Conservation (phyloP, 2,329 filamentous ascomycete species). For the Claviceps paspali region DNA sequence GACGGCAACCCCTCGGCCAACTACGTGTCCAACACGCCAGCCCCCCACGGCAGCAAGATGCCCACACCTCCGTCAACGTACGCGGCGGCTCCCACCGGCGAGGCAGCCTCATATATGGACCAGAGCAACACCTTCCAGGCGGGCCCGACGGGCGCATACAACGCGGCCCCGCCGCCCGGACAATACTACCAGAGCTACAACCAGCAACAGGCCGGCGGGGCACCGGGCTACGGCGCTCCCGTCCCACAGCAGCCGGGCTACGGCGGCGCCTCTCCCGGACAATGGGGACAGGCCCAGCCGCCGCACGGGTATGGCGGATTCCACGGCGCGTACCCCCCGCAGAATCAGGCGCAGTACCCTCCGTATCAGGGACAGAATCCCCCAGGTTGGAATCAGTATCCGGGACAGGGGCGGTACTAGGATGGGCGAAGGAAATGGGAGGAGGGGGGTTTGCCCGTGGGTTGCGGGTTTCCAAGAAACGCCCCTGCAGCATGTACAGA, state of each 20-base stretch:
- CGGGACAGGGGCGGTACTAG: constrained; percentile 15
- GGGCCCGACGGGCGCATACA: constrained; percentile 12
- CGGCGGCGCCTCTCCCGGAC: constrained; percentile 9
- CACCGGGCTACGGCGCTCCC: constrained; percentile 9
- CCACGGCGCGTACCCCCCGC: constrained; percentile 12
- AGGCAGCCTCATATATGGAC: constrained; percentile 17
- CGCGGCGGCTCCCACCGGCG: constrained; percentile 15
- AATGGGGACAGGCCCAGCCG: constrained; percentile 8
- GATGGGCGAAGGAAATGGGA: too few relatives aligned
- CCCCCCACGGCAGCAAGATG: constrained; percentile 16
- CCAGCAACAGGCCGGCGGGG: constrained; percentile 7
- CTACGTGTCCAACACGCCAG: constrained; percentile 25
- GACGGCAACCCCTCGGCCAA: constrained; percentile 24
- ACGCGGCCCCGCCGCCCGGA: constrained; percentile 18
- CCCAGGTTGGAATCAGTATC: constrained; percentile 20
- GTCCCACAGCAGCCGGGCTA: constrained; percentile 9
- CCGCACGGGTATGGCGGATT: constrained; percentile 9
- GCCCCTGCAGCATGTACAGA: too few relatives aligned
- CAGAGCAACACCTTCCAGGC: constrained; percentile 9
- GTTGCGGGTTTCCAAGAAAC: too few relatives aligned
- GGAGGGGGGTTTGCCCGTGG: too few relatives aligned
- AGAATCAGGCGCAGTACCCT: constrained; percentile 11
- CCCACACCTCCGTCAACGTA: constrained; percentile 19
- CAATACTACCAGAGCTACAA: constrained; percentile 19
- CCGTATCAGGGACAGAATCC: constrained; percentile 13